Evolutionary conservation across 2,329 filamentous ascomycete species (phyloP).

Genomic region (Penicillium sp.): DNA sequence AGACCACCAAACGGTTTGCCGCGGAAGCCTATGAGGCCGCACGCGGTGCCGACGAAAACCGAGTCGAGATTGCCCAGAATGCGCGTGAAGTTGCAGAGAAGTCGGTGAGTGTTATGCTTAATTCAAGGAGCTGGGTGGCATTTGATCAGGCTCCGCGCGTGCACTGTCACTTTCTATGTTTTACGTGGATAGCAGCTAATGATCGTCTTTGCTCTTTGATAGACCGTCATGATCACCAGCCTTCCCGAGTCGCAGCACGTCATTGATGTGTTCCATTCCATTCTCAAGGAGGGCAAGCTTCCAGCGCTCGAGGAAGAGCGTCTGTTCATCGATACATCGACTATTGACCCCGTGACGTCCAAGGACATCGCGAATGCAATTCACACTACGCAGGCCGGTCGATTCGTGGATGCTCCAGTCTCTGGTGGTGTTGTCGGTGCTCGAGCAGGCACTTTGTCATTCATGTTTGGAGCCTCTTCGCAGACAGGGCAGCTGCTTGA

Average conservation of each 20-base stretch:
- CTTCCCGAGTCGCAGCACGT: slow-evolving; percentile 89
- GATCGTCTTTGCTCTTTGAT: not conserved
- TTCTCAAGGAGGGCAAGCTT: slow-evolving; percentile 61
- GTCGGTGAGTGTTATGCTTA: slow-evolving; percentile 53
- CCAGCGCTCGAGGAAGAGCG: slow-evolving; percentile 58
- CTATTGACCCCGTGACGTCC: slow-evolving; percentile 87
- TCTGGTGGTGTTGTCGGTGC: slow-evolving; percentile 94
- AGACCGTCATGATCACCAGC: slow-evolving; percentile 86
- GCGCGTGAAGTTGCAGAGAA: slow-evolving; percentile 65
- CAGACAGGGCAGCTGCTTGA: slow-evolving; percentile 53
- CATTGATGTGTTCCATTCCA: slow-evolving; percentile 73
- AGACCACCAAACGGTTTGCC: slow-evolving; percentile 56
- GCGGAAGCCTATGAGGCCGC: slow-evolving; percentile 48
- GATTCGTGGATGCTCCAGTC: slow-evolving; percentile 93
- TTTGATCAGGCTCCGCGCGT: not conserved
- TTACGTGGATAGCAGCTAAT: not conserved
- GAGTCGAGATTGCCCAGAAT: slow-evolving; percentile 56
- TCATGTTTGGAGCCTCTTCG: slow-evolving; percentile 79
- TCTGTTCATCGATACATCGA: slow-evolving; percentile 93
- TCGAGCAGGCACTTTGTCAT: slow-evolving; percentile 80
- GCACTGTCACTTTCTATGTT: not conserved
- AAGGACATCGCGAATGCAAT: slow-evolving; percentile 71
- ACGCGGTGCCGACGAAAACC: slow-evolving; percentile 37
- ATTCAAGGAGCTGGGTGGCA: not conserved
- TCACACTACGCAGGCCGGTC: slow-evolving; percentile 63